phyloP scores from a whole-genome alignment of 305 asterid genomes.

The Lippia alba region DNA sequence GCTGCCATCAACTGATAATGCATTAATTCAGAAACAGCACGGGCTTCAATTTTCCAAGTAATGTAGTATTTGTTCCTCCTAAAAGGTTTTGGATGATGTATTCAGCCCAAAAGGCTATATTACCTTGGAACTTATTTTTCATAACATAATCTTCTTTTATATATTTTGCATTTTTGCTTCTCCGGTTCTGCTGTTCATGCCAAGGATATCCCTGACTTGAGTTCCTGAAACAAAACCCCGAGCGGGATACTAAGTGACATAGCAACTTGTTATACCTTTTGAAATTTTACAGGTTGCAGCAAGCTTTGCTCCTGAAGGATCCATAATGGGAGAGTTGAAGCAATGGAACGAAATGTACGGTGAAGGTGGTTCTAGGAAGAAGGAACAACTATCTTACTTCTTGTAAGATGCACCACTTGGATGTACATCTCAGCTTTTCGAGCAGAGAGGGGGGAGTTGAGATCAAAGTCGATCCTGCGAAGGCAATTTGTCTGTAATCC shows the following conservation, averaged over 20 bases:
- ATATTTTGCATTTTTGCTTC: background rate
- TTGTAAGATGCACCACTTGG: constrained; percentile 34
- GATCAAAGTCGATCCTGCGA: background rate
- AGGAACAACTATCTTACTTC: constrained; percentile 81
- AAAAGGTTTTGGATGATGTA: background rate
- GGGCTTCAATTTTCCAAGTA: background rate
- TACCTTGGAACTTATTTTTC: background rate
- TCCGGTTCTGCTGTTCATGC: background rate
- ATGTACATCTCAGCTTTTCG: background rate
- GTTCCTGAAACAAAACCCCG: no score
- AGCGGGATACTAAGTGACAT: no score
- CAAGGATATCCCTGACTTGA: background rate
- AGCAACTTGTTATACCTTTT: no score
- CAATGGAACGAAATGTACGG: constrained; percentile 84
- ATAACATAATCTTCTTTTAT: background rate
- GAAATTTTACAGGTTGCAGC: constrained; percentile 66
- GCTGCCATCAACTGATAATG: background rate
- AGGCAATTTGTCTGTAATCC: background rate
- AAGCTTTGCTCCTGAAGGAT: constrained; percentile 79
- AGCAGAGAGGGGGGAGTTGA: background rate
- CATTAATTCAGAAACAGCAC: background rate
- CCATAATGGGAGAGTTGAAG: constrained; percentile 75
- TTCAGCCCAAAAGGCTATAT: background rate
- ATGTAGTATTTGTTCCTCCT: background rate
- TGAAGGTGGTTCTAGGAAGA: constrained; percentile 92